Evolutionary conservation across 306 rosid species (phyloP).

Genomic region (Rubus parviflorus): DNA sequence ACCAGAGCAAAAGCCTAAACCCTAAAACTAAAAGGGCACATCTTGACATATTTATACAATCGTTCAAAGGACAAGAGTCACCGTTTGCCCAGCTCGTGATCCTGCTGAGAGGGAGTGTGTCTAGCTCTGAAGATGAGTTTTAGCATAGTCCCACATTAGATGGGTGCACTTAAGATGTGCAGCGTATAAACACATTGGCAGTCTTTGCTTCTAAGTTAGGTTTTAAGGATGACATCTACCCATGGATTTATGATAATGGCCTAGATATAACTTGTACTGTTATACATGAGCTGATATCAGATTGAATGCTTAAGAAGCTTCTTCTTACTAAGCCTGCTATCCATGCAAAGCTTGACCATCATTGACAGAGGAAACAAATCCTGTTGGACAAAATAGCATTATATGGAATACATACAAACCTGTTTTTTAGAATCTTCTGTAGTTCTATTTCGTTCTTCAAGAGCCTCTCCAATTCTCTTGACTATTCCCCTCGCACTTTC

Average conservation of each 20-base stretch:
- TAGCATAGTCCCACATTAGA: neutral
- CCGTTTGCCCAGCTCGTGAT: no score
- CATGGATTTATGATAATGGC: neutral
- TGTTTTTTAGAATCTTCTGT: conserved; percentile 65
- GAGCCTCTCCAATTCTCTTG: conserved; percentile 89
- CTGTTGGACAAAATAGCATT: neutral
- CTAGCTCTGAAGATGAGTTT: neutral
- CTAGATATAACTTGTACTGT: no score
- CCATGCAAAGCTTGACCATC: neutral
- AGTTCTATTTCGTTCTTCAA: conserved; percentile 72
- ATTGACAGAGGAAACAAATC: neutral
- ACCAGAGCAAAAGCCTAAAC: neutral
- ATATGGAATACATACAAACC: conserved; percentile 41
- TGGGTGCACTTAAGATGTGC: neutral
- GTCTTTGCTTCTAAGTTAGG: neutral
- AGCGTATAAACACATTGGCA: neutral
- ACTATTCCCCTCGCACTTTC: conserved; percentile 95
- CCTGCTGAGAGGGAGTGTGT: no score
- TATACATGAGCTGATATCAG: no score
- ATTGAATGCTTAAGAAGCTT: neutral
- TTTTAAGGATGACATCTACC: no score
- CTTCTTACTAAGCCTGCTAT: neutral
- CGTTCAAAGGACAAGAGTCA: neutral
- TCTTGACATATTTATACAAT: neutral
- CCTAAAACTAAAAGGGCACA: neutral